Conservation (phyloP, 345 rosid species). For the Camelina neglecta region DNA sequence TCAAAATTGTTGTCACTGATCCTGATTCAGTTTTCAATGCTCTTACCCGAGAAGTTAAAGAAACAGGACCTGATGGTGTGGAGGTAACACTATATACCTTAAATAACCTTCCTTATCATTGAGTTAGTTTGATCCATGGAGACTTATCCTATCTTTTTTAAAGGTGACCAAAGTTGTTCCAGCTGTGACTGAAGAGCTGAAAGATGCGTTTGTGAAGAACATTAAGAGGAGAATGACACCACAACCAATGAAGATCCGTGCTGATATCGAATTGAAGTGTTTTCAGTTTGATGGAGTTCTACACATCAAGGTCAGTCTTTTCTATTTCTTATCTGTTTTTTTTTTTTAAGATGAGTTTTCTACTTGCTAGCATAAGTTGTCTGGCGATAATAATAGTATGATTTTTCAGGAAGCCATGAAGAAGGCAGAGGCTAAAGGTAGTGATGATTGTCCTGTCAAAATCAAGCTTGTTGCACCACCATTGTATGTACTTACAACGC, state of each 20-base stretch:
- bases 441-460: slow-evolving; percentile 87
- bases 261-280: slow-evolving; percentile 93
- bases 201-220: slow-evolving; percentile 75
- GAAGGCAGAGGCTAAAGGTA: slow-evolving; percentile 91
- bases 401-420: slow-evolving; percentile 81
- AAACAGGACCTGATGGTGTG: slow-evolving; percentile 81
- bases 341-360: background rate
- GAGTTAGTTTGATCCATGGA: slow-evolving; percentile 12
- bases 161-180: slow-evolving; percentile 78
- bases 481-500: slow-evolving; percentile 88
- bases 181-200: slow-evolving; percentile 80
- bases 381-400: slow-evolving; percentile 1
- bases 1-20: slow-evolving; percentile 80
- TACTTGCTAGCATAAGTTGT: slow-evolving; percentile 4
- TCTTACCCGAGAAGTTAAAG: slow-evolving; percentile 80
- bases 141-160: slow-evolving; percentile 12
- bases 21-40: slow-evolving; percentile 76
- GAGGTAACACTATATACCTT: slow-evolving; percentile 55
- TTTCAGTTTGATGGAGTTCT: slow-evolving; percentile 93
- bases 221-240: slow-evolving; percentile 93
- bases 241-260: slow-evolving; percentile 85
- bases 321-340: background rate
- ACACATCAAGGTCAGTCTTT: slow-evolving; percentile 71
- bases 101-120: background rate
- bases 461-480: slow-evolving; percentile 93